Evolutionary conservation across 2,329 filamentous ascomycete genomes (phyloP).

Genomic region (Fusarium fracticaudum): DNA sequence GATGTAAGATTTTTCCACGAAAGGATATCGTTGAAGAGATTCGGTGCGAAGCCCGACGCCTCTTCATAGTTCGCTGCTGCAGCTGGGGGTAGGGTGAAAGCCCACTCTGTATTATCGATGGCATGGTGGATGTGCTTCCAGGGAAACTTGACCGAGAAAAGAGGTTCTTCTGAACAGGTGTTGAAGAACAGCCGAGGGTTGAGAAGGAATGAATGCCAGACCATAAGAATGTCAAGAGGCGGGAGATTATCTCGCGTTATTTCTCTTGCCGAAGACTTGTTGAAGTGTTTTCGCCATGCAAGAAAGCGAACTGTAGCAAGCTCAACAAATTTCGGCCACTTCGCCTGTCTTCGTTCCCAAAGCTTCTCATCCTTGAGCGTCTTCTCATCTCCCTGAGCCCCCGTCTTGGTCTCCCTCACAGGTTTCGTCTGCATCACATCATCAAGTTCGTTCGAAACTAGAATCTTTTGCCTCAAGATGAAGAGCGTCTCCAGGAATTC

Average conservation of each 20-base stretch:
- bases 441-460: conserved; percentile 34
- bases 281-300: conserved; percentile 31
- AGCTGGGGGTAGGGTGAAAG: background rate
- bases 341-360: conserved; percentile 29
- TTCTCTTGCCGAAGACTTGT: background rate
- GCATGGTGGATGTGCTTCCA: conserved; percentile 30
- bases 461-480: conserved; percentile 54
- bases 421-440: conserved; percentile 27
- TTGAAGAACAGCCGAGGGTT: conserved; percentile 43
- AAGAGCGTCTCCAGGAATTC: conserved; percentile 68
- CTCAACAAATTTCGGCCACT: conserved; percentile 42
- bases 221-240: conserved; percentile 48
- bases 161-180: conserved; percentile 9
- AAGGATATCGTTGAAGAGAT: background rate
- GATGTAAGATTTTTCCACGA: background rate
- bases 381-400: conserved; percentile 26
- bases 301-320: conserved; percentile 43
- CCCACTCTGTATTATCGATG: conserved; percentile 30
- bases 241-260: conserved; percentile 27
- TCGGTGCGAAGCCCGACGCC: background rate
- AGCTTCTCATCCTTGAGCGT: conserved; percentile 33
- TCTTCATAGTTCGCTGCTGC: background rate
- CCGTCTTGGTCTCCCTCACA: conserved; percentile 21
- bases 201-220: conserved; percentile 50
- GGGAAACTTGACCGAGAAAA: conserved; percentile 32